Evolutionary conservation across 2,329 filamentous ascomycete species (phyloP).

Genomic region (Diaporthe aspalathi): DNA sequence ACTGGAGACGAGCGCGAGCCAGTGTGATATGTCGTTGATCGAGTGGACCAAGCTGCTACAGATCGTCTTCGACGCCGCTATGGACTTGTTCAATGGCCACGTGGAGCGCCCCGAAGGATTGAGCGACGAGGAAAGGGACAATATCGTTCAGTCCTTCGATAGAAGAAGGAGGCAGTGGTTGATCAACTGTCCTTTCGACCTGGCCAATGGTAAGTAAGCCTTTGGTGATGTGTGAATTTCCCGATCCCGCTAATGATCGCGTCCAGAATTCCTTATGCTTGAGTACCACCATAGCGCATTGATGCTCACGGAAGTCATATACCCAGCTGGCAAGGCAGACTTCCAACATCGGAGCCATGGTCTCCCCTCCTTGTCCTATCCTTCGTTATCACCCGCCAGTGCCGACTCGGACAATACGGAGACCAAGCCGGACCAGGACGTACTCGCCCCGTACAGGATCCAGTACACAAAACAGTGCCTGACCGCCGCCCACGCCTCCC

Average conservation of each 20-base stretch:
- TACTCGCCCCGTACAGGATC: slow-evolving; percentile 36
- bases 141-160: slow-evolving; percentile 33
- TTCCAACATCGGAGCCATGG: slow-evolving; percentile 30
- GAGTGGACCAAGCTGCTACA: slow-evolving; percentile 31
- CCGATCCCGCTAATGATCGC: not conserved
- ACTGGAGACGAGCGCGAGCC: slow-evolving; percentile 20
- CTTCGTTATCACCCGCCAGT: not conserved
- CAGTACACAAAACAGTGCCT: slow-evolving; percentile 36
- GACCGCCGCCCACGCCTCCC: slow-evolving; percentile 31
- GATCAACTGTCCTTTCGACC: slow-evolving; percentile 36
- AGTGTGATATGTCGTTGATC: slow-evolving; percentile 30
- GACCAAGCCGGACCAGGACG: slow-evolving; percentile 30
- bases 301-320: slow-evolving; percentile 35
- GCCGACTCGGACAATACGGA: not conserved
- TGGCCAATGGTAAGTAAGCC: slow-evolving; percentile 34
- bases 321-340: slow-evolving; percentile 32
- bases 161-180: slow-evolving; percentile 31
- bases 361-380: slow-evolving; percentile 6
- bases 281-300: slow-evolving; percentile 34
- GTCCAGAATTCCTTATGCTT: slow-evolving; percentile 34
- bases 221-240: not conserved
- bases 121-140: slow-evolving; percentile 30
- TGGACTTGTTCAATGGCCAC: slow-evolving; percentile 23
- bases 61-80: slow-evolving; percentile 12
- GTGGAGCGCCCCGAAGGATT: not conserved